Evolutionary conservation across 768 basidiomycete species (phyloP), one percentile per base, ranked within the genome.

Genomic region (Pleurotus platypus): DNA sequence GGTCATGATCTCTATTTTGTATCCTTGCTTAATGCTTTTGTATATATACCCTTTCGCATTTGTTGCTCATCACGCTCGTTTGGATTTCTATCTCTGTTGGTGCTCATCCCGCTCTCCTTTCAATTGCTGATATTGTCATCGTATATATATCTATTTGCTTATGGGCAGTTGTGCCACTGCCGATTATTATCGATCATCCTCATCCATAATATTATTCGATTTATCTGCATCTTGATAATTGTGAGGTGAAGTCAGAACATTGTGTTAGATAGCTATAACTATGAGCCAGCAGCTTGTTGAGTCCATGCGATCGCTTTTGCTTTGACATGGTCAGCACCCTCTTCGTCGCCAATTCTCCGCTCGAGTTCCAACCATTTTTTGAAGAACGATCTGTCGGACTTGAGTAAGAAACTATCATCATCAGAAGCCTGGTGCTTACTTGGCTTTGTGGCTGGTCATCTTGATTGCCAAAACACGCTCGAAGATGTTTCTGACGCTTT

Each of bases 291-390:
- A 35, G 87, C 85, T 62, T 72, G 79, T 68, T 84, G 88, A 59
- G 91, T 91, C 94, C 94, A 99, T 70, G 92, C 94, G 42, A 94
- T 74, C 11, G 97, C 97, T 68, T 89, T 91, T 62, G 83, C 77
- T 76, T 98, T 99, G 46, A 97, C 95, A 46, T 69, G 67, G 27
- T 82, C 80, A 24, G 83, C 86, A 16, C 94, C 94, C 43, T 87
- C 86, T 58, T 90, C 92, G 63, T 97, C 92, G 3, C 96, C 97
- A 58, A 94, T 73, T 62, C 84, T 82, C 62, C 83, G 84, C 70
- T 98, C 97, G 39, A 97, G 72, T 58, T 87, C 87, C 30, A 98
- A 77, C 92, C 95, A 97, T 70, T 98, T 98, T 74, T 99, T 99
- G 83, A 99, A 98, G 72, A 98, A 88, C 26, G 87, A 84, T 73